Percentiles rank a stretch among this genome's conserved stretches.
phyloP scores from a whole-genome alignment of 768 basidiomycete genomes.

The Russula earlei region DNA sequence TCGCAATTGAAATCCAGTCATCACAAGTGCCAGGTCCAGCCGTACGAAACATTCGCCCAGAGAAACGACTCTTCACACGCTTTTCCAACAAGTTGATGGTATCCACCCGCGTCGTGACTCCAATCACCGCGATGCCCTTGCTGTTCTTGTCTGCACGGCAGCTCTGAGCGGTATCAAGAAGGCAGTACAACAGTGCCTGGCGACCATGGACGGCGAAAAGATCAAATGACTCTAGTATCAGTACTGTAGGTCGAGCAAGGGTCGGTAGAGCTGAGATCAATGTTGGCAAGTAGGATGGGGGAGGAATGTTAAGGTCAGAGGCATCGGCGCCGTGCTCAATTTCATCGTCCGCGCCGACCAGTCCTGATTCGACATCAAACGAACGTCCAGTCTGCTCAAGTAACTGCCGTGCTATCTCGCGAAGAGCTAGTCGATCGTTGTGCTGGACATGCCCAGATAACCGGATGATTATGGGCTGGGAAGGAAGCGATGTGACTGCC shows the following conservation, averaged over 20 bases:
- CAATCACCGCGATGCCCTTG: conserved; percentile 77
- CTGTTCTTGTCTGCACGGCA: conserved; percentile 49
- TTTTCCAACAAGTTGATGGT: conserved; percentile 88
- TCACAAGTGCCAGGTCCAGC: conserved; percentile 44
- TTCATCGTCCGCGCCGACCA: conserved; percentile 28
- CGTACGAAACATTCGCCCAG: conserved; percentile 79
- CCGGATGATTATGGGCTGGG: conserved; percentile 61
- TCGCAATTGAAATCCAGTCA: conserved; percentile 44
- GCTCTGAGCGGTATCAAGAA: conserved; percentile 89
- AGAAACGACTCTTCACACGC: conserved; percentile 95
- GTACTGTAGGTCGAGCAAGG: conserved; percentile 65
- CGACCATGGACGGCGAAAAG: conserved; percentile 86
- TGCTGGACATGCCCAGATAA: conserved; percentile 80
- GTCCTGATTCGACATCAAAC: conserved; percentile 29
- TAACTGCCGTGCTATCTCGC: conserved; percentile 84
- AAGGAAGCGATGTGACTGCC: conserved; percentile 39
- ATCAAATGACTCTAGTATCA: conserved; percentile 89
- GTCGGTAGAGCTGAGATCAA: conserved; percentile 72
- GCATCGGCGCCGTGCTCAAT: conserved; percentile 43
- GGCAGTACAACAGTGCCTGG: conserved; percentile 88
- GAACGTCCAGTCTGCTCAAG: conserved; percentile 62
- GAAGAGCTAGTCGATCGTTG: conserved; percentile 83
- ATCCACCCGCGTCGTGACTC: conserved; percentile 79
- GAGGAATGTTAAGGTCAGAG: conserved; percentile 29
- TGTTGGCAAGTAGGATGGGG: conserved; percentile 61